A percentile compares a stretch with the other conserved stretches of the same genome.
Conservation (phyloP, 257 asterid genomes). For the Solanum corneliomulleri region DNA sequence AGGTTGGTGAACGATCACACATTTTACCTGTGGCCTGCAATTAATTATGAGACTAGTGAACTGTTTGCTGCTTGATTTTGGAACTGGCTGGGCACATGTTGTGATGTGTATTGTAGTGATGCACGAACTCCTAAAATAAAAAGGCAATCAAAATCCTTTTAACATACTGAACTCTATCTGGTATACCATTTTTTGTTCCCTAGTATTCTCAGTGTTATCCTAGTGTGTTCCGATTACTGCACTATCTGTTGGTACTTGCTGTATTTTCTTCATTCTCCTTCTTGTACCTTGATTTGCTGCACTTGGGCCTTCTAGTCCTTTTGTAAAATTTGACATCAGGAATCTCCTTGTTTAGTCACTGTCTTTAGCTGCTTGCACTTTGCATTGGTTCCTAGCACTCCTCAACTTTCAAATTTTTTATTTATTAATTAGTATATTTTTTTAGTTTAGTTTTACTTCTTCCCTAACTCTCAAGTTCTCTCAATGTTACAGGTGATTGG, state of each 20-base stretch:
- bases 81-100: not conserved
- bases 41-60: not conserved
- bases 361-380: not conserved
- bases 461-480: not conserved
- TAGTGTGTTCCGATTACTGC: not conserved
- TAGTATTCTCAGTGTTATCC: not conserved
- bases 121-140: not conserved
- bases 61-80: not conserved
- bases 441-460: not conserved
- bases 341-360: not conserved
- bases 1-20: constrained; percentile 27
- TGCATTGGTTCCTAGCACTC: not conserved
- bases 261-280: not conserved
- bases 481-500: constrained; percentile 51
- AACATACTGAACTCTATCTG: not conserved
- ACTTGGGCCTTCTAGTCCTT: not conserved
- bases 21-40: not conserved
- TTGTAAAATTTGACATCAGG: not conserved
- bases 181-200: not conserved
- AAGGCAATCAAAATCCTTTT: not conserved
- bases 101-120: not conserved
- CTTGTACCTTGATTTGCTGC: not conserved
- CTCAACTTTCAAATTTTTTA: not conserved
- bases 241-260: not conserved
- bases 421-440: not conserved